Base-by-base conservation (phyloP, 495 filamentous ascomycete species). In the Penicillium riverlandense region DNA sequence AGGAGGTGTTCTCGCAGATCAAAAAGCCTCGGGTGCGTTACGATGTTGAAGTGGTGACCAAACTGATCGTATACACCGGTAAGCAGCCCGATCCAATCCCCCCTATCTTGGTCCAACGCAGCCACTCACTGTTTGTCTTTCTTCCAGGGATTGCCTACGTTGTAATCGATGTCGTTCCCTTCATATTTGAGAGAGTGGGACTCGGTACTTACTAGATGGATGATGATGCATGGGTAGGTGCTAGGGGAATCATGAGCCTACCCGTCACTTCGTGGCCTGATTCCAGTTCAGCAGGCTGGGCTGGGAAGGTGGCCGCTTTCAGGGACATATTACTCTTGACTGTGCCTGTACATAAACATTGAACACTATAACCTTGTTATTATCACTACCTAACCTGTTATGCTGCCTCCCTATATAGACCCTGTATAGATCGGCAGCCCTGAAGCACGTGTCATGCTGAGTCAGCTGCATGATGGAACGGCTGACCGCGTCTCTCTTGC, bases 41-140 rank as follows among this genome's bases (percentile, higher is more conserved):
- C 58, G 92, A 98, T 67, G 91, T 96, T 8, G 92, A 98, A 59
- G 91, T 98, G 14, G 80, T 97, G 35, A 97, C 92, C 12, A 97
- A 96, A 67, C 69, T 98, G 41, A 85, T 98, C 55, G 89, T 98
- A 34, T 98, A 98, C 74, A 75, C 83, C 46, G 92, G 91, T 95
- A 70, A 50, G 78, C 69, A 22, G 6, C 22, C 22, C 0, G 4
- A 1, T 6, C 22, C 22, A 22, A 3, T 0, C 22, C 22, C 22
- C 4, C 22, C 32, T 34, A 34, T 0, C 9, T 34, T 34, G 32
- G 7, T 34, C n/a, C 10, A 10, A 6, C 22, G 4, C 22, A 22
- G 22, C 22, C 22, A 22, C 22, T 22, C 28, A 36, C 45, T 55
- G 28, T 16, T 5, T 33, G 11, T 9, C 14, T 36, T 8, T n/a